Conservation (phyloP, 352 stramenopile species). For the Stramenopiles sp. region DNA sequence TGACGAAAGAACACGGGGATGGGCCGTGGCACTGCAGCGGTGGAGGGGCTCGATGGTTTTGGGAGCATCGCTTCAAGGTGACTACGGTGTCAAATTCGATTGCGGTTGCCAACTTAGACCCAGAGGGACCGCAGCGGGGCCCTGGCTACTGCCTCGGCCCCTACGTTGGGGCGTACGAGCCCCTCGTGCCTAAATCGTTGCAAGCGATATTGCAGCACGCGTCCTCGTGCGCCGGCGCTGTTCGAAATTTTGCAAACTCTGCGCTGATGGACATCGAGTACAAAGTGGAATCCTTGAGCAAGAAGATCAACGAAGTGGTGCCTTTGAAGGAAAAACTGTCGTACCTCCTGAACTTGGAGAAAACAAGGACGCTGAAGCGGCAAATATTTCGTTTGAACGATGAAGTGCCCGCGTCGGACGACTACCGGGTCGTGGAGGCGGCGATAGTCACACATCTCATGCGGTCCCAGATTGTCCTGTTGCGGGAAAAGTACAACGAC, state of each 20-base stretch:
- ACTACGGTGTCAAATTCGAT: background rate
- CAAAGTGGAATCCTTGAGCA: background rate
- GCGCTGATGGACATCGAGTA: background rate
- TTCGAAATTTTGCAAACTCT: background rate
- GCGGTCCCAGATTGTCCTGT: background rate
- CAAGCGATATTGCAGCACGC: background rate
- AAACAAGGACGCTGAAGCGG: background rate
- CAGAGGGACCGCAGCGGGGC: background rate
- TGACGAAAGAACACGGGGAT: background rate
- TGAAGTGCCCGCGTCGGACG: background rate
- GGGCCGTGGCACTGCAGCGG: background rate
- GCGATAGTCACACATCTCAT: background rate
- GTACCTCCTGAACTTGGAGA: background rate
- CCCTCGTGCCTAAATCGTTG: background rate
- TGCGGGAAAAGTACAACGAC: background rate
- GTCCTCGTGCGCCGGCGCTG: background rate
- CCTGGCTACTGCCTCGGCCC: background rate
- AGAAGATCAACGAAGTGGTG: background rate
- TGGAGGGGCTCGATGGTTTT: background rate
- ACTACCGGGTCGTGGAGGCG: background rate
- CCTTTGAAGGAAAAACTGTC: background rate
- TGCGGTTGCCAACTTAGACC: background rate
- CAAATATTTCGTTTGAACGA: background rate
- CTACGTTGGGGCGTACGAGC: background rate
- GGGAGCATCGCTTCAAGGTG: background rate